Conservation (phyloP, 495 filamentous ascomycete genomes). For the Penicillium maclennaniae region DNA sequence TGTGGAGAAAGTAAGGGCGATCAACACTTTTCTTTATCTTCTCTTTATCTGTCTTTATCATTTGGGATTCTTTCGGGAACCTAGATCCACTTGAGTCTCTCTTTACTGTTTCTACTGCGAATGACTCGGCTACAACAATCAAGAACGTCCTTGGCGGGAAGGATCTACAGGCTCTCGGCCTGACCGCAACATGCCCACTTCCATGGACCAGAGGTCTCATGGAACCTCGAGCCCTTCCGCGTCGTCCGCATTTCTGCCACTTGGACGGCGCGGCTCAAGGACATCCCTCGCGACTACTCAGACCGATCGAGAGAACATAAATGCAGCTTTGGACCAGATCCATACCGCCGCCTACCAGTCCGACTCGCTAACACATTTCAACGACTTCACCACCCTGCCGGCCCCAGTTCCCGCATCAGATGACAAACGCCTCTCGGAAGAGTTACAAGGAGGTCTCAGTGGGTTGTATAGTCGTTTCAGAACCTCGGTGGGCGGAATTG, state of each 20-base stretch:
- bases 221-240: constrained; percentile 40
- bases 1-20: constrained; percentile 16
- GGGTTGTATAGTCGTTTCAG: constrained; percentile 79
- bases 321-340: constrained; percentile 76
- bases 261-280: constrained; percentile 54
- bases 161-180: constrained; percentile 15
- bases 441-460: constrained; percentile 77
- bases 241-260: constrained; percentile 42
- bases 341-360: constrained; percentile 79
- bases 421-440: constrained; percentile 62
- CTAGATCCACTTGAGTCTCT: background rate
- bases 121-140: constrained; percentile 9
- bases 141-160: constrained; percentile 9
- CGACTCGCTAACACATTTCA: constrained; percentile 78
- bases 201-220: constrained; percentile 41
- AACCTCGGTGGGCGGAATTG: constrained; percentile 67
- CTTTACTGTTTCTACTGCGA: background rate
- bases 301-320: constrained; percentile 65
- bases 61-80: background rate
- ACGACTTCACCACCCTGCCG: constrained; percentile 64
- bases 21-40: constrained; percentile 2
- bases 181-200: constrained; percentile 9
- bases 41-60: background rate
- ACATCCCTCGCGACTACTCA: constrained; percentile 56
- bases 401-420: constrained; percentile 51